These are phyloP conservation scores for Aspergillus sparsus DNA, from an alignment of 495 filamentous ascomycete genomes.

Conservation along the genomic window DNA sequence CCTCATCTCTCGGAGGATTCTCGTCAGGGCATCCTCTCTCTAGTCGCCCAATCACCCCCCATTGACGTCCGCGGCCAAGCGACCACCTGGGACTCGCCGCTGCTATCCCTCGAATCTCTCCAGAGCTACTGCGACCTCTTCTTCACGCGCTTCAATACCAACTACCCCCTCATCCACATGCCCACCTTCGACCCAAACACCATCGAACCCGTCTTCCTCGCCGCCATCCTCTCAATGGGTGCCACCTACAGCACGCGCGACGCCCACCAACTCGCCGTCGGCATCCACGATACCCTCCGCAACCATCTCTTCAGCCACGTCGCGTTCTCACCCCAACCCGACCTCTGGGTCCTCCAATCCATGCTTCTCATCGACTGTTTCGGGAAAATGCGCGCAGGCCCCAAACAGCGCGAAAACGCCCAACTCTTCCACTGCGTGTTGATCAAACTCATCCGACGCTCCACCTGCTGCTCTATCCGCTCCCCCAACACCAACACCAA, in stretches of 20 bases:
- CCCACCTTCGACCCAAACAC: constrained; percentile 51
- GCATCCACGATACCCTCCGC: constrained; percentile 50
- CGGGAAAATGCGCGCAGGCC: constrained; percentile 57
- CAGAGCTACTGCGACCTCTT: constrained; percentile 56
- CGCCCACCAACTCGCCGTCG: constrained; percentile 55
- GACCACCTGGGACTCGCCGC: constrained; percentile 44
- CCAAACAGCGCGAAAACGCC: constrained; percentile 55
- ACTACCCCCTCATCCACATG: constrained; percentile 56
- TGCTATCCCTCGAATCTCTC: constrained; percentile 47
- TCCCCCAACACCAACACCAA: constrained; percentile 27
- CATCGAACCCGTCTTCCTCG: constrained; percentile 49
- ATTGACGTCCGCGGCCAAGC: constrained; percentile 41
- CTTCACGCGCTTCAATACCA: constrained; percentile 55
- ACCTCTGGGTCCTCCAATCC: constrained; percentile 56
- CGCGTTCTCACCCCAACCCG: constrained; percentile 49
- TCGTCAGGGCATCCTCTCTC: constrained; percentile 41
- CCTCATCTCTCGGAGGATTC: constrained; percentile 36
- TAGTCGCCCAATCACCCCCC: constrained; percentile 46
- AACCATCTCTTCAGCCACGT: constrained; percentile 44
- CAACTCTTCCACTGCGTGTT: constrained; percentile 59
- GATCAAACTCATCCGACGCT: constrained; percentile 59
- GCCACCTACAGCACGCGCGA: constrained; percentile 57
- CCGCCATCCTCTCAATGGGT: constrained; percentile 53
- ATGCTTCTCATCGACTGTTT: constrained; percentile 61
- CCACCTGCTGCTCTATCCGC: constrained; percentile 50